Conservation (phyloP, 495 filamentous ascomycete species). For the Pseudevernia furfuracea region DNA sequence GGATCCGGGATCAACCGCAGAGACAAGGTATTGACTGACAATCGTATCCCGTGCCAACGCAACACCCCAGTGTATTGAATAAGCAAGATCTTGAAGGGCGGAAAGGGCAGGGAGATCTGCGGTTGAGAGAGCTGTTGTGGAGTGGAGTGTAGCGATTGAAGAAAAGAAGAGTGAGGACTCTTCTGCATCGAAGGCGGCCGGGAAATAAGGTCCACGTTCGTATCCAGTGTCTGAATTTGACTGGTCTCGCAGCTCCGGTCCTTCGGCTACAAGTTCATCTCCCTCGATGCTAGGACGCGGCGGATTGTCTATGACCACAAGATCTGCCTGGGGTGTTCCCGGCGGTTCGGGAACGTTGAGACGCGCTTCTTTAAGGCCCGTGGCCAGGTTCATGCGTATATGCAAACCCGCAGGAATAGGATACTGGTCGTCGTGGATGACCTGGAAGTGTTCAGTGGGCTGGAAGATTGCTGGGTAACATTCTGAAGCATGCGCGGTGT, state of each 20-base stretch:
- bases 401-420: slow-evolving; percentile 56
- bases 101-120: slow-evolving; percentile 30
- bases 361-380: slow-evolving; percentile 55
- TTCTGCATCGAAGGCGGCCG: slow-evolving; percentile 1
- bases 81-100: slow-evolving; percentile 49
- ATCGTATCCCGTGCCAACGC: slow-evolving; percentile 46
- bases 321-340: slow-evolving; percentile 13
- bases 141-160: neutral
- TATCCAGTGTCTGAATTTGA: neutral
- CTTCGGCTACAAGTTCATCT: neutral
- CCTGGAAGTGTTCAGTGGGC: slow-evolving; percentile 54
- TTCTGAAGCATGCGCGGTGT: slow-evolving; percentile 46
- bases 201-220: neutral
- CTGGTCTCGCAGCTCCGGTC: slow-evolving; percentile 3
- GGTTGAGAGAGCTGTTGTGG: neutral
- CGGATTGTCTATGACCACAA: slow-evolving; percentile 25
- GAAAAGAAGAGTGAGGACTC: slow-evolving; percentile 9
- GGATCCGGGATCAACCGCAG: slow-evolving; percentile 24
- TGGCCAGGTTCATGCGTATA: slow-evolving; percentile 53
- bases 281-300: neutral
- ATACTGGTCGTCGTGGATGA: slow-evolving; percentile 55
- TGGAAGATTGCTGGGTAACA: slow-evolving; percentile 59
- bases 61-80: slow-evolving; percentile 64
- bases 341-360: slow-evolving; percentile 32
- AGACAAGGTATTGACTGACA: slow-evolving; percentile 39